Conservation (phyloP, 1,284 basidiomycete genomes). For the Fomitopsis betulina region DNA sequence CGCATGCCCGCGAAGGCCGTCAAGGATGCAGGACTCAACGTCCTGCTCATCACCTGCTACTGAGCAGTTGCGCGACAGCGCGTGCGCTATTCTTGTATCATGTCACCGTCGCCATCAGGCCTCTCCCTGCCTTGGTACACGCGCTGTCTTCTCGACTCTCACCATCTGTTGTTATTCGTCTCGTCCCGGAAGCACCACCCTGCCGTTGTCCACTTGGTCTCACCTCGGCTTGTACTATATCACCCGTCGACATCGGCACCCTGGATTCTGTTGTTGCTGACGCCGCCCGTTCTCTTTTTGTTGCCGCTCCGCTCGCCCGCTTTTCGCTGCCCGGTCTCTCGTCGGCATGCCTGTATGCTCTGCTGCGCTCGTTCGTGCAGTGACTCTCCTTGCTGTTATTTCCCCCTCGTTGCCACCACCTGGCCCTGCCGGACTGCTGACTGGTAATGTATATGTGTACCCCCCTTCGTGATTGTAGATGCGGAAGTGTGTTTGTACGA, state of each 20-base stretch:
- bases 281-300: neutral
- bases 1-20: conserved; percentile 44
- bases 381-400: neutral
- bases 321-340: neutral
- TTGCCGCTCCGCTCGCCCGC: neutral
- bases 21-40: conserved; percentile 60
- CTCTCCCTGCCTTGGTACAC: neutral
- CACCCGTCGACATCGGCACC: neutral
- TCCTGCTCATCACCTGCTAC: conserved; percentile 46
- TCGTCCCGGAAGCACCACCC: neutral
- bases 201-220: neutral
- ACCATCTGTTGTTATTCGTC: neutral
- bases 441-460: neutral
- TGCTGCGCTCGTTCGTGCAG: neutral
- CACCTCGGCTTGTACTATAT: neutral
- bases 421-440: neutral
- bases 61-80: neutral
- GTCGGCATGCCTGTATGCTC: neutral
- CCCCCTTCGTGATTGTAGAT: neutral
- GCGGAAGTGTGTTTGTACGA: neutral
- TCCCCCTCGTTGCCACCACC: neutral
- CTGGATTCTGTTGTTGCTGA: neutral
- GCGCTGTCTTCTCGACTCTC: neutral
- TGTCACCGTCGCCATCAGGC: neutral
- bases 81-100: neutral